Percentiles rank a stretch among this genome's conserved stretches.
These are phyloP conservation scores for Scutellaria barbata DNA, from an alignment of 257 asterid species.

Conservation along the genomic window DNA sequence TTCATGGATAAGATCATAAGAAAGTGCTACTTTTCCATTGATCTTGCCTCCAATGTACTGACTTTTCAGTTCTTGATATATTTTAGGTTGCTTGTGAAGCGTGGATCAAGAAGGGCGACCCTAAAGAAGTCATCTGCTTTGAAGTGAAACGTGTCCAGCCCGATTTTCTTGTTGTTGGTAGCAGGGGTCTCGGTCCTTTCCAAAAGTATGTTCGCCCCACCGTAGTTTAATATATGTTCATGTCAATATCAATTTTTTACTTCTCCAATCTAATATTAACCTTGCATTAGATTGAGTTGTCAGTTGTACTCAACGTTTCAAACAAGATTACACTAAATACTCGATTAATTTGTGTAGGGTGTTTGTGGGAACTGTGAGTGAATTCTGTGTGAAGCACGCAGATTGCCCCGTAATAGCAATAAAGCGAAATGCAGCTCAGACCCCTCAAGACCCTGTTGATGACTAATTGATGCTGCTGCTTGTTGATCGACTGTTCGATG, in stretches of 20 bases:
- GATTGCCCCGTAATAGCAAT: conserved; percentile 54
- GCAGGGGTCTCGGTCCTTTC: conserved; percentile 93
- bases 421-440: conserved; percentile 55
- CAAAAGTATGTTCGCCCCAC: conserved; percentile 53
- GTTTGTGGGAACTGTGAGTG: conserved; percentile 93
- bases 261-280: background rate
- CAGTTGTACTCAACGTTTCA: background rate
- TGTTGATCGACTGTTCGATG: conserved; percentile 1
- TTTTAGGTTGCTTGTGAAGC: conserved; percentile 85
- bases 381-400: conserved; percentile 83
- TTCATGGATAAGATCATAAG: conserved; percentile 7
- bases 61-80: background rate
- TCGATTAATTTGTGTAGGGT: conserved; percentile 55
- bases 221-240: background rate
- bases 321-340: background rate
- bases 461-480: conserved; percentile 41
- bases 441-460: conserved; percentile 63
- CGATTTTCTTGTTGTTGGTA: conserved; percentile 84
- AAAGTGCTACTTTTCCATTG: background rate
- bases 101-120: conserved; percentile 79
- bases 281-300: background rate
- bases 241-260: background rate
- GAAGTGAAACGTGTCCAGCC: conserved; percentile 72
- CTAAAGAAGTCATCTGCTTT: conserved; percentile 77
- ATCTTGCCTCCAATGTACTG: background rate